Base-by-base conservation (phyloP, 441 rosid genomes). In the Biscutella laevigata region DNA sequence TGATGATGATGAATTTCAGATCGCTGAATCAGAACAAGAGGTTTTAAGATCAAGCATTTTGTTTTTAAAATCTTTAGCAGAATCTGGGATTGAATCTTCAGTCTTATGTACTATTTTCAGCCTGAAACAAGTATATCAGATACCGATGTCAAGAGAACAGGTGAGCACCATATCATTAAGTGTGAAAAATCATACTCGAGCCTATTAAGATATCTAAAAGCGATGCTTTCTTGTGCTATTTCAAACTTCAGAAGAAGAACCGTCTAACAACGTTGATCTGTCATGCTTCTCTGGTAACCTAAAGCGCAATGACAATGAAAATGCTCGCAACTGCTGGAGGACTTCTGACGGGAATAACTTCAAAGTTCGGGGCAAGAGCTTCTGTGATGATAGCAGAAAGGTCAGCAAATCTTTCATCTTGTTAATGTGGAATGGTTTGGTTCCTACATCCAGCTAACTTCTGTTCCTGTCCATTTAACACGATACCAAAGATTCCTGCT, bases 1-100 rank as follows among this genome's bases (percentile, higher is more conserved):
- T 37, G 97, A 92, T 60, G 99, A 92, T 64, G 99, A 94, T 64
- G 99, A 94, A 57, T 85, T 72, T 70, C 97, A 81, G 67, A 78
- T 83, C 35, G 81, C 96, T 40, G 97, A 89, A 56, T 74, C 86
- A 51, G 96, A 89, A 52, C 94, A 84, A 67, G 96, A 88, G 90
- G 99, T 94, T 59, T 46, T 53, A 32, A 32, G 26, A 22, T 28
- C 27, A 12, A 51, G 13, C 34, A 19, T 26, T 59, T 45, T 16
- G 5, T 25, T 38, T 32, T 59, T 59, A 1, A 4, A 59, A 7
- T 25, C 11, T 10, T 44, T 38, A 33, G 34, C 52, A 53, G 52
- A 38, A 44, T 39, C 52, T 46, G 20, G 30, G 45, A 52, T 12
- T 53, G 17, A 56, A 24, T 16, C n/a, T 3, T 58, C 33, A 2